Evolutionary conservation across 2,329 filamentous ascomycete genomes (phyloP).

Genomic region (Chrysosporium queenslandicum): DNA sequence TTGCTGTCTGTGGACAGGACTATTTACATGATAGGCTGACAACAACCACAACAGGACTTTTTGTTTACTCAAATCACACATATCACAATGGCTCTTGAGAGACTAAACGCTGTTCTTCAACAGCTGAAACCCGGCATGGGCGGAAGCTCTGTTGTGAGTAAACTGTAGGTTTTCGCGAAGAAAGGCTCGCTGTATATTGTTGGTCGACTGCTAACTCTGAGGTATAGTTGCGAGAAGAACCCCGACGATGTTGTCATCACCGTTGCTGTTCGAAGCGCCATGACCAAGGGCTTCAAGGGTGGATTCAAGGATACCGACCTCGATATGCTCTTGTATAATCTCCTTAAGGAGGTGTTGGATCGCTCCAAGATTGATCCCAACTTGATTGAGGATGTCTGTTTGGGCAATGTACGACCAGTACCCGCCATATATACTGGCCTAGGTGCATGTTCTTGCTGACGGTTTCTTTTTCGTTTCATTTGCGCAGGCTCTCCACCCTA

Average conservation of each 20-base stretch:
- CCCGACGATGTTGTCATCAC: constrained; percentile 96
- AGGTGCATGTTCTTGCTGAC: background rate
- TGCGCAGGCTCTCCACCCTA: constrained; percentile 6
- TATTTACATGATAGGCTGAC: too few relatives aligned
- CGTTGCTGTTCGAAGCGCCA: constrained; percentile 75
- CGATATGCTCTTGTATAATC: constrained; percentile 73
- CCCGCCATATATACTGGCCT: background rate
- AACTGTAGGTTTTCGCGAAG: constrained; percentile 14
- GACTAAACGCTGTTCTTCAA: constrained; percentile 17
- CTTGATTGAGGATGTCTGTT: constrained; percentile 77
- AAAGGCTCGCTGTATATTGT: background rate
- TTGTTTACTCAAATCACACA: background rate
- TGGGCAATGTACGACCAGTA: constrained; percentile 66
- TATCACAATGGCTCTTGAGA: constrained; percentile 16
- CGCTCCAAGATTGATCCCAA: constrained; percentile 68
- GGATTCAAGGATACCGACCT: constrained; percentile 89
- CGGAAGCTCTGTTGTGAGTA: constrained; percentile 16
- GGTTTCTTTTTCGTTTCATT: background rate
- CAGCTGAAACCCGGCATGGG: constrained; percentile 19
- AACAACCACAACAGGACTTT: background rate
- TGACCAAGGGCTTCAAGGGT: constrained; percentile 81
- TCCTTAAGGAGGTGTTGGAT: constrained; percentile 65
- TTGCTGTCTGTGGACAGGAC: too few relatives aligned
- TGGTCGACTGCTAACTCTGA: background rate
- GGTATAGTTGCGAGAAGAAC: constrained; percentile 70